A percentile compares a stretch with the other conserved stretches of the same genome.
Conservation (phyloP, 2,329 filamentous ascomycete species). For the Aureobasidium leucospermi region DNA sequence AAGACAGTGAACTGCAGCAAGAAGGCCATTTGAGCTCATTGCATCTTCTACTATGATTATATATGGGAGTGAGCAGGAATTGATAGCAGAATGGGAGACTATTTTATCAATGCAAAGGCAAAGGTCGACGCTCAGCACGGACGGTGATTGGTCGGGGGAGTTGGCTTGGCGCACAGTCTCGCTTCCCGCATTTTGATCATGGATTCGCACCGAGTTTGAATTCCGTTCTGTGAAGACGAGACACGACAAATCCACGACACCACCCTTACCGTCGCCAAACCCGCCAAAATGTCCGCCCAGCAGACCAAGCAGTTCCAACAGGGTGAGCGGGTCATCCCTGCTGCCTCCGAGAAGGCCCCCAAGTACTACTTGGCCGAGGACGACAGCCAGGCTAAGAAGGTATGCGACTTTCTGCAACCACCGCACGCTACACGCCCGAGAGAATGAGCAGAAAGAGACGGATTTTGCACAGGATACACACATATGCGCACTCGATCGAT, state of each 20-base stretch:
- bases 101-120: background rate
- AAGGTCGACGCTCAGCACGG: background rate
- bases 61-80: background rate
- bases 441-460: conserved; percentile 6
- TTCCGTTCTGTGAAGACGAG: conserved; percentile 5
- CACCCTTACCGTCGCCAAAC: conserved; percentile 11
- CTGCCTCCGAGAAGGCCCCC: conserved; percentile 83
- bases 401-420: conserved; percentile 46
- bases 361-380: conserved; percentile 99
- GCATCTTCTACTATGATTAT: background rate
- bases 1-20: too few relatives aligned
- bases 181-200: conserved; percentile 3
- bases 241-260: conserved; percentile 9
- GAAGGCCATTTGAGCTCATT: too few relatives aligned
- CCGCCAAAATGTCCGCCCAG: conserved; percentile 25
- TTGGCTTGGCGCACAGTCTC: conserved; percentile 6
- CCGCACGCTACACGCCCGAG: background rate
- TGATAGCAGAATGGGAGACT: background rate
- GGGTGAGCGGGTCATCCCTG: conserved; percentile 85
- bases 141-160: background rate
- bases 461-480: background rate
- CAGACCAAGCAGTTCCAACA: conserved; percentile 93
- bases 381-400: conserved; percentile 83
- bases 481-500: background rate
- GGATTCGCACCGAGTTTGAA: background rate